Percentiles rank a stretch among this genome's conserved stretches.
Conservation (phyloP, 176 grass and related monocot genomes). For the Aegilops speltoides region DNA sequence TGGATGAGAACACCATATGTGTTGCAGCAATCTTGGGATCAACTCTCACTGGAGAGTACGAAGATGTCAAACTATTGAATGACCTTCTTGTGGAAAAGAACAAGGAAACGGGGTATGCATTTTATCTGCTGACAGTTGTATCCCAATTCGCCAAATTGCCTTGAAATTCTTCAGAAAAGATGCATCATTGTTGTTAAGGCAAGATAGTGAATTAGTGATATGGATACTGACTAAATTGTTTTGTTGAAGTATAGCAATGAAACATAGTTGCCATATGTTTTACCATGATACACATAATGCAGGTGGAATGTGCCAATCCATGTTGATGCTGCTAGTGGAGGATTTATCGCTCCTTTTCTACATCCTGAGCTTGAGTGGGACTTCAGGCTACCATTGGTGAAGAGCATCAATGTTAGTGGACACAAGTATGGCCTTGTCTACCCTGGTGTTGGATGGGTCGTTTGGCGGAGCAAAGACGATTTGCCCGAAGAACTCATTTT, state of each 20-base stretch:
- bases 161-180: background rate
- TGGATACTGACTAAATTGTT: background rate
- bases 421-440: constrained; percentile 80
- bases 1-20: constrained; percentile 74
- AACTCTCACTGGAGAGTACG: constrained; percentile 68
- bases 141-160: background rate
- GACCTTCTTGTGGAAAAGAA: constrained; percentile 59
- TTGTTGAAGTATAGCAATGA: background rate
- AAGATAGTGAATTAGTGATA: background rate
- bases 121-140: background rate
- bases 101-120: constrained; percentile 66
- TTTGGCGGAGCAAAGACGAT: constrained; percentile 70
- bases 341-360: constrained; percentile 71
- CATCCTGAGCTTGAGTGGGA: constrained; percentile 64
- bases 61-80: constrained; percentile 63
- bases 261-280: background rate
- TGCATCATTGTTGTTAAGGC: no score
- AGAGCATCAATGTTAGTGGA: constrained; percentile 79
- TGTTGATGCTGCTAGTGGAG: constrained; percentile 76
- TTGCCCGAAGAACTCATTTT: constrained; percentile 78
- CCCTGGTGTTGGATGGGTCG: constrained; percentile 67
- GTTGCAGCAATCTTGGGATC: constrained; percentile 74
- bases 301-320: constrained; percentile 73
- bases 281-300: background rate
- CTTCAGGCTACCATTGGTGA: constrained; percentile 69